Conservation (phyloP, 345 rosid genomes). For the Boechera stricta region DNA sequence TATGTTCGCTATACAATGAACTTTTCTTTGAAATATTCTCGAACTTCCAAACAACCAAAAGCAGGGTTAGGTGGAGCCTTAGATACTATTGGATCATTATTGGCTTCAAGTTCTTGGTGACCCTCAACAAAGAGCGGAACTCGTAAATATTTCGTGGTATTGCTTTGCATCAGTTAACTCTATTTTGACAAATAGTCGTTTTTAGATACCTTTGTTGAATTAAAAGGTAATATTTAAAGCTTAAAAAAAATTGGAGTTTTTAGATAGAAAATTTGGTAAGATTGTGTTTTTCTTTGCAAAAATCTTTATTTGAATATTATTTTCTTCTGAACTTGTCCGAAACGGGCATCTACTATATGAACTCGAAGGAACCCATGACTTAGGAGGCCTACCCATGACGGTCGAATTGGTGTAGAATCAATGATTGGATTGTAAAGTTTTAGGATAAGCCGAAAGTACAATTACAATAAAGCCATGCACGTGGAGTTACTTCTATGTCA, state of each 20-base stretch:
- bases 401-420: conserved; percentile 12
- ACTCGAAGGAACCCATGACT: background rate
- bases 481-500: conserved; percentile 13
- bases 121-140: background rate
- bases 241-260: too few relatives aligned
- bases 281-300: background rate
- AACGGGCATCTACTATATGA: background rate
- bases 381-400: background rate
- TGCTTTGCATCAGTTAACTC: background rate
- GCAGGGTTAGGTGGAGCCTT: background rate
- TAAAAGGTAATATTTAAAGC: background rate
- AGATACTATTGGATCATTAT: background rate
- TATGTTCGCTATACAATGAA: background rate
- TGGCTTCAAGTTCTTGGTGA: conserved; percentile 1
- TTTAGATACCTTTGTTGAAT: background rate
- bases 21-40: background rate
- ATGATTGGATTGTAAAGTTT: conserved; percentile 26
- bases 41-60: background rate
- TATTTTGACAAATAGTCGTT: background rate
- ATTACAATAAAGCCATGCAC: conserved; percentile 20
- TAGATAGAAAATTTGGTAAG: background rate
- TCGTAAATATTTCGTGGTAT: background rate
- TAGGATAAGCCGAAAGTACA: conserved; percentile 27
- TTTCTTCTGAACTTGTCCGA: background rate
- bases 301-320: background rate